A percentile compares a stretch with the other conserved stretches of the same genome.
Conservation (phyloP, 1,139 yeast species). For the Pichia sorboxylosa region DNA sequence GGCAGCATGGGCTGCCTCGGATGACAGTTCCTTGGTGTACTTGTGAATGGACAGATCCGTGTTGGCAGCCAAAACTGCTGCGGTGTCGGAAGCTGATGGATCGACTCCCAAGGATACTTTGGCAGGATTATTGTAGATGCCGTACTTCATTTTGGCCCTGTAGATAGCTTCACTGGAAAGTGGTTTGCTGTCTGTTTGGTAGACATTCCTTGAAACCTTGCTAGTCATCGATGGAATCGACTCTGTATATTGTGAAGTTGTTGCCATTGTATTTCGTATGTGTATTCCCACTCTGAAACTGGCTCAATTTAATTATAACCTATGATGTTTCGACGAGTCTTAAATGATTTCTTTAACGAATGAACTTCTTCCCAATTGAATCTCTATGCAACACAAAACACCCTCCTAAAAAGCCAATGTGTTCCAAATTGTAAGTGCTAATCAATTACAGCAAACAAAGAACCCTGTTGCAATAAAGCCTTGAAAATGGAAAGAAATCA, state of each 20-base stretch:
- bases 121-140: slow-evolving; percentile 63
- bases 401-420: no score
- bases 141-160: slow-evolving; percentile 67
- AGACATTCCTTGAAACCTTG: slow-evolving; percentile 31
- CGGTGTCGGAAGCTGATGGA: slow-evolving; percentile 59
- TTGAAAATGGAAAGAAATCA: no score
- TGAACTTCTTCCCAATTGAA: no score
- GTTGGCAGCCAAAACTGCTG: slow-evolving; percentile 63
- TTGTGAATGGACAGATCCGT: slow-evolving; percentile 54
- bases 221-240: slow-evolving; percentile 18
- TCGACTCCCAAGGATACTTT: slow-evolving; percentile 60
- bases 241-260: slow-evolving; percentile 15
- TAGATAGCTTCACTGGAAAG: slow-evolving; percentile 65
- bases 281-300: no score
- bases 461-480: no score
- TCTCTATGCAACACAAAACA: no score
- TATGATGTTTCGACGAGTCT: no score
- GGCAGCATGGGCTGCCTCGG: slow-evolving; percentile 59
- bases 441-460: no score
- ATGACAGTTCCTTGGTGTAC: slow-evolving; percentile 51
- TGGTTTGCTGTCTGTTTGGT: slow-evolving; percentile 59
- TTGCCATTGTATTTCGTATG: no score
- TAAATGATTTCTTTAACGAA: no score
- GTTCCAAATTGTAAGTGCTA: no score
- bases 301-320: no score